Evolutionary conservation across 1,139 yeast genomes (phyloP), one percentile per base, ranked within the genome.

Genomic region (Zygoascus hellenicus): DNA sequence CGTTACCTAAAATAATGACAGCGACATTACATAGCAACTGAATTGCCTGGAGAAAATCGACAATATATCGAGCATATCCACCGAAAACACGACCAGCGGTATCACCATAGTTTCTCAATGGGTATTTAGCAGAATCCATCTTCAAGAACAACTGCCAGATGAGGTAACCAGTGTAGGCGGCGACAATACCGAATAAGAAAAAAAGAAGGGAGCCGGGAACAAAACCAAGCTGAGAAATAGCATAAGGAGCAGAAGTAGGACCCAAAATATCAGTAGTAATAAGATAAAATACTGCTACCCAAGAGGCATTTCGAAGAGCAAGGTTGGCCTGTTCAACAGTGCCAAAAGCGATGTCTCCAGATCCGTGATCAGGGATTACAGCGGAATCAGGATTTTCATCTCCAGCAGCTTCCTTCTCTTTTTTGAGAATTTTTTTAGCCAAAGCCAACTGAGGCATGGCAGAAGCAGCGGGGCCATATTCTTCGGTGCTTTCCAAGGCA

Each of bases 221-320:
- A 46, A 61, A 70, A 2, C 76, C 76, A 48, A 72, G 57, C 48
- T 69, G 67, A 6, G 71, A 58, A 44, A 72, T 60, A 11, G 76
- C 71, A 51, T 68, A 71, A 5, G 76, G 76, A 14, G 75, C 74
- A 45, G 66, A 61, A 13, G 69, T 61, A 16, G 76, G 76, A 19
- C 76, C 76, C 38, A 72, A 62, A 45, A 72, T 71, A 60, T 72
- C 76, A 2, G 76, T 71, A 13, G 76, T 71, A 46, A 72, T 72
- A 40, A 72, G 60, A 54, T 64, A 71, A 57, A 72, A 71, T 9
- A 70, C 74, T 0, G 74, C 62, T 48, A 64, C 58, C 59, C 65
- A 60, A 26, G 65, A 56, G 5, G 71, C 70, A 28, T 59, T 56
- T 38, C 69, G 58, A 10, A 65, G 49, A 50, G 59, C 55, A 46